Conservation (phyloP, 257 asterid genomes). For the Orobanche coerulescens region DNA sequence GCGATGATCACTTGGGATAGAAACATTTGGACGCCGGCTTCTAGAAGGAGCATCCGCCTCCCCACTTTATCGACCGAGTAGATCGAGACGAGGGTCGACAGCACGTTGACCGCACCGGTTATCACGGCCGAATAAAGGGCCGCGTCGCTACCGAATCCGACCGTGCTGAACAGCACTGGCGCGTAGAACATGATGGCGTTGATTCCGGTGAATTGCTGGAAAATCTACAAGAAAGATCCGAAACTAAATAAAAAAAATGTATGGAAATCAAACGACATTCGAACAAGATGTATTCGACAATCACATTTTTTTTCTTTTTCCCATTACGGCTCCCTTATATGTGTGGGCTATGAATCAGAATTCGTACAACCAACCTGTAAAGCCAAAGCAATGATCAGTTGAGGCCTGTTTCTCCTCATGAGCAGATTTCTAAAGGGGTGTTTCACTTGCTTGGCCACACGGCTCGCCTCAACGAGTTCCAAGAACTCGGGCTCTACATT, state of each 20-base stretch:
- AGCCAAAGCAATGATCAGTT: slow-evolving; percentile 55
- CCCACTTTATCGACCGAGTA: slow-evolving; percentile 81
- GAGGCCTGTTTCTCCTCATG: slow-evolving; percentile 72
- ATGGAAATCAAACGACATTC: neutral
- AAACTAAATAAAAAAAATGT: neutral
- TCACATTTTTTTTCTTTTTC: neutral
- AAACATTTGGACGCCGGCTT: slow-evolving; percentile 87
- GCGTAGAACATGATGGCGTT: slow-evolving; percentile 93
- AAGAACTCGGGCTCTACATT: slow-evolving; percentile 71
- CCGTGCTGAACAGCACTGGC: slow-evolving; percentile 64
- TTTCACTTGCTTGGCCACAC: slow-evolving; percentile 66
- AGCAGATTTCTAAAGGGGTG: slow-evolving; percentile 86
- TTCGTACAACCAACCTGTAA: too few species aligned
- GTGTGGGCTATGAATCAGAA: too few species aligned
- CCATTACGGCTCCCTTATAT: too few species aligned
- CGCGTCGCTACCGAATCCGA: slow-evolving; percentile 70
- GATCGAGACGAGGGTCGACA: slow-evolving; percentile 71
- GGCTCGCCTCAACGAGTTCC: slow-evolving; percentile 81
- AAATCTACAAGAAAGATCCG: slow-evolving; percentile 50
- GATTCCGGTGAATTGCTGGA: slow-evolving; percentile 85
- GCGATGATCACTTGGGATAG: slow-evolving; percentile 59
- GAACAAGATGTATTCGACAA: too few species aligned
- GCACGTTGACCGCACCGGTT: slow-evolving; percentile 73
- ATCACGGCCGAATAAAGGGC: slow-evolving; percentile 75
- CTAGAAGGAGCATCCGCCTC: slow-evolving; percentile 49